Evolutionary conservation across 768 basidiomycete genomes (phyloP), one percentile per base, ranked within the genome.

Genomic region (Candolleomyces eurysporus): DNA sequence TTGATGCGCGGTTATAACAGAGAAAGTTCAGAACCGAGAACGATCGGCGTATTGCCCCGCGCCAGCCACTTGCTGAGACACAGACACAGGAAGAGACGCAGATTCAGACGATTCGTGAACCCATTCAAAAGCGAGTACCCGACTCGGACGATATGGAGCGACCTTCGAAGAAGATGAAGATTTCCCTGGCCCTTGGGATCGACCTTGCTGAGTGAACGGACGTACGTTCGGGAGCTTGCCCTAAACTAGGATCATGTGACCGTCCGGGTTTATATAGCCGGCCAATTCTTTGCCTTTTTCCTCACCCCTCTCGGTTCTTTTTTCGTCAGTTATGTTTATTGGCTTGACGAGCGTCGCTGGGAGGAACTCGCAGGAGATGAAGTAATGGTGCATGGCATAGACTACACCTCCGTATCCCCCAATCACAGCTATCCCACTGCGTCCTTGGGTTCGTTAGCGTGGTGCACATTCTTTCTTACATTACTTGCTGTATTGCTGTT

Each of bases 311-410:
- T 73, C 72, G 72, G 67, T 76, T 72, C 75, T 71, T 68, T 57
- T 64, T 62, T 75, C 71, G 76, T 75, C 78, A 76, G 48, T 63
- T 55, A 75, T 74, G 73, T 76, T 74, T 81, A 78, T 76, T 61
- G 56, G 46, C 39, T 50, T 51, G 60, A 53, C 72, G 79, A 72
- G 65, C 64, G 51, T 66, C 61, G 67, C 73, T 70, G 69, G 73
- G 81, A 77, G 89, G 88, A 67, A 81, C 87, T 90, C 89, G 89
- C 90, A 90, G 90, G 87, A 91, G 88, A 91, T 89, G 86, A 86
- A 91, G 69, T 88, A 87, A 42, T 85, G 87, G 90, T 82, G 90
- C 90, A 89, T 71, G 86, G 89, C 89, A 90, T 91, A 89, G 83
- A 55, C 81, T 86, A 84, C 82, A 85, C 89, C 88, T 86, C 88